Base-by-base conservation (phyloP, 2,329 filamentous ascomycete genomes). In the Botryotinia globosa region DNA sequence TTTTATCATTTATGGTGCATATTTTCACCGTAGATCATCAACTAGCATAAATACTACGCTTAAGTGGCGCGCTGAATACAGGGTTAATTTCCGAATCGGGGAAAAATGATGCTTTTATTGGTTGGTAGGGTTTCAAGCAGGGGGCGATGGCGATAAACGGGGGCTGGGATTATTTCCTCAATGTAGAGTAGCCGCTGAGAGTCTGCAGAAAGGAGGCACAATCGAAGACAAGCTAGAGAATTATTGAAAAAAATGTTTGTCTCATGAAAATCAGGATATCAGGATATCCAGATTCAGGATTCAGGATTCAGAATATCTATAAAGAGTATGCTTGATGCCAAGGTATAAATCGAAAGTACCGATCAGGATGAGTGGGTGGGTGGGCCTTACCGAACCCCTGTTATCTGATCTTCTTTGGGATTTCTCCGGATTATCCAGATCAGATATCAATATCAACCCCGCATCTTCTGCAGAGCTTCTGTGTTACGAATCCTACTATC, bases 11-110 rank as follows among this genome's bases (percentile, higher is more conserved):
- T 29, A 25, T 39, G 69, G 59, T 71, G 37, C 61, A 71, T 56
- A 66, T 20, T 42, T 34, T 65, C n/a, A 32, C 69, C 69, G 69
- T 71, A 66, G 10, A 8, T 68, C 34, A 48, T 51, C 29, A 45
- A 61, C n/a, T 72, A 48, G 59, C 37, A 44, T n/a, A 9, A 39
- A 67, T 32, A 3, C 34, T 29, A 22, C 25, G 9, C 7, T 42
- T 25, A 25, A 12, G 63, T 72, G 70, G 70, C 54, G 51, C 58
- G 63, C 70, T 72, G 70, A 72, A 68, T 39, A 68, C 63, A 44
- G 63, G 63, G 63, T n/a, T 59, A 48, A 45, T 66, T 56, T 54
- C 59, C 69, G 45, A n/a, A 71, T 71, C n/a, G 69, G 69, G 61
- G 32, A 71, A 71, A 54, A 25, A 45, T 34, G 69, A 66, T 8